Percentiles rank a stretch among this genome's conserved stretches.
Conservation (phyloP, 257 asterid species). For the Nicotiana otophora region DNA sequence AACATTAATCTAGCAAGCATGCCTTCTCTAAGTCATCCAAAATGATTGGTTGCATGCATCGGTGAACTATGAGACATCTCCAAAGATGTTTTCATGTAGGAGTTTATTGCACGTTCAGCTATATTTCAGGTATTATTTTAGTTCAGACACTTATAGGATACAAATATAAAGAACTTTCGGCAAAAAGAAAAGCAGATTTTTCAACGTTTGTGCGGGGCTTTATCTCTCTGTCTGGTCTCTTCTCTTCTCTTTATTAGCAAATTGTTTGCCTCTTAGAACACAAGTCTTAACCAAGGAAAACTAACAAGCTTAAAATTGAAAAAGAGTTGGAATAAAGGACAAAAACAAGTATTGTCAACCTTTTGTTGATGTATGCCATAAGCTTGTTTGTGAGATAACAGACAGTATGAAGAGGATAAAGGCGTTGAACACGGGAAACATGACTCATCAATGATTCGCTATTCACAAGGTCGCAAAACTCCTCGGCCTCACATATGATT, state of each 20-base stretch:
- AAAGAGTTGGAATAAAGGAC: background rate
- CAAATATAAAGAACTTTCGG: background rate
- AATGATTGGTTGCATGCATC: too few species aligned
- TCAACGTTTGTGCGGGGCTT: too few species aligned
- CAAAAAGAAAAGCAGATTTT: too few species aligned
- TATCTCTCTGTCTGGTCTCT: too few species aligned
- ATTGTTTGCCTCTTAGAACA: too few species aligned
- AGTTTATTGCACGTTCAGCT: too few species aligned
- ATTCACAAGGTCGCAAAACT: conserved; percentile 63
- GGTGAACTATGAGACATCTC: too few species aligned
- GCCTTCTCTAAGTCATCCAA: too few species aligned
- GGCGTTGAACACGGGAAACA: conserved; percentile 49
- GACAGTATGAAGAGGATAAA: conserved; percentile 72
- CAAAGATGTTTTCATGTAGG: too few species aligned
- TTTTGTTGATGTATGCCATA: conserved; percentile 72
- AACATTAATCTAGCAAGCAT: too few species aligned
- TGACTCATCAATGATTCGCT: conserved; percentile 53
- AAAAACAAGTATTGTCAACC: conserved; percentile 34
- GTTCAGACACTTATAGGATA: background rate
- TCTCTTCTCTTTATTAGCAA: too few species aligned
- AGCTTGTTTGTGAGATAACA: conserved; percentile 79
- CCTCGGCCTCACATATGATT: conserved; percentile 80
- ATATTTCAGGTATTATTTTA: background rate
- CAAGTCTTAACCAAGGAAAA: background rate
- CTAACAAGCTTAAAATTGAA: background rate